Evolutionary conservation across 768 basidiomycete genomes (phyloP).

Genomic region (Lactarius psammicola): DNA sequence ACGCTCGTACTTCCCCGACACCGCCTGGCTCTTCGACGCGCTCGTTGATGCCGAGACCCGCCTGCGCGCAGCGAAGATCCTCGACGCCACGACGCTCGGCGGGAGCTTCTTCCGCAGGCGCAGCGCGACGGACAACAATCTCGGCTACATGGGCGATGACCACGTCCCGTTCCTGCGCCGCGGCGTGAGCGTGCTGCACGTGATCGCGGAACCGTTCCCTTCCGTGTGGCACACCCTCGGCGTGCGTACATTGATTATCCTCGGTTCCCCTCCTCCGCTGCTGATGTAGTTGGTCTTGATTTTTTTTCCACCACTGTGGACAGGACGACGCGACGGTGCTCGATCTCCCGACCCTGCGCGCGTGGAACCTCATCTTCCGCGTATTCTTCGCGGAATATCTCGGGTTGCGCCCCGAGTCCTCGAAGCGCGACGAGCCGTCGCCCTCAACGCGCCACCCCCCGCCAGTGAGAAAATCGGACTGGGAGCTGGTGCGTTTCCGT

Average conservation of each 20-base stretch:
- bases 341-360: constrained; percentile 78
- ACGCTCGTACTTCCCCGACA: constrained; percentile 79
- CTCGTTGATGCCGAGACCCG: constrained; percentile 70
- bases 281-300: no score
- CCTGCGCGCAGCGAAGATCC: constrained; percentile 62
- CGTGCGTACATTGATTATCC: constrained; percentile 44
- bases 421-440: constrained; percentile 10
- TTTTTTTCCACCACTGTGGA: no score
- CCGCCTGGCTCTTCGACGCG: constrained; percentile 89
- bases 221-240: constrained; percentile 79
- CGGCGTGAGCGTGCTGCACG: constrained; percentile 86
- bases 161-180: constrained; percentile 83
- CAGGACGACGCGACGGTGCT: constrained; percentile 90
- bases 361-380: constrained; percentile 87
- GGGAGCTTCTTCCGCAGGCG: constrained; percentile 69
- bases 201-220: constrained; percentile 90
- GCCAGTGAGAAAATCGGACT: constrained; percentile 22
- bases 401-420: constrained; percentile 52
- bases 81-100: constrained; percentile 42
- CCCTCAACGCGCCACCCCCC: constrained; percentile 6
- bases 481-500: constrained; percentile 13
- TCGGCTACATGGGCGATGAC: constrained; percentile 82
- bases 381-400: constrained; percentile 92
- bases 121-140: constrained; percentile 37
- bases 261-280: constrained; percentile 9